phyloP scores from a whole-genome alignment of 2,329 filamentous ascomycete genomes.

The Pseudogymnoascus sp. region DNA sequence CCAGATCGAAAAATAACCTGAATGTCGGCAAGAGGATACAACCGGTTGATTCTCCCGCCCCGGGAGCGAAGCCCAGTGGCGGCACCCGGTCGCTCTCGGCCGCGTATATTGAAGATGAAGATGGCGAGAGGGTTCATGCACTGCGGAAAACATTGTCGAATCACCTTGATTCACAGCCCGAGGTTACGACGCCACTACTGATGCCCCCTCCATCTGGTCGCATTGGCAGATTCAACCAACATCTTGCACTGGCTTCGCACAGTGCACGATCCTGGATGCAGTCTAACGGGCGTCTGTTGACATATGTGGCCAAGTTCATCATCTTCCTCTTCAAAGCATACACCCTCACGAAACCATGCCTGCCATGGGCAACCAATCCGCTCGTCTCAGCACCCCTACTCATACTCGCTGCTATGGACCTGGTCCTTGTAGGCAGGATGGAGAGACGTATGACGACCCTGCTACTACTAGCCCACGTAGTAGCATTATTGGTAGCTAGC shows the following conservation, averaged over 20 bases:
- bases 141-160: background rate
- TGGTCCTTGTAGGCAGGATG: conserved; percentile 37
- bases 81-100: conserved; percentile 21
- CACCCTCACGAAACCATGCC: conserved; percentile 60
- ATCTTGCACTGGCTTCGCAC: conserved; percentile 29
- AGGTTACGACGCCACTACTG: conserved; percentile 28
- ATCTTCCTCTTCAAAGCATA: conserved; percentile 65
- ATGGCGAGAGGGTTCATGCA: conserved; percentile 6
- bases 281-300: conserved; percentile 28
- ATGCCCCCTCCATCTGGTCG: conserved; percentile 34
- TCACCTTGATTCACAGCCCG: conserved; percentile 2
- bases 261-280: conserved; percentile 27
- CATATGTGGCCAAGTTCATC: conserved; percentile 43
- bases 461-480: conserved; percentile 40
- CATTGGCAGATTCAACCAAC: conserved; percentile 25
- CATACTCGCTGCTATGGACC: conserved; percentile 59
- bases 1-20: background rate
- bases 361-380: conserved; percentile 60
- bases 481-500: conserved; percentile 36
- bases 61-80: conserved; percentile 21
- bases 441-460: conserved; percentile 33
- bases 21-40: conserved; percentile 24
- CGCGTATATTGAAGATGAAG: conserved; percentile 26
- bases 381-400: conserved; percentile 62
- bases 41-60: conserved; percentile 26